phyloP scores from a whole-genome alignment of 345 rosid species.

The Salix brachista region DNA sequence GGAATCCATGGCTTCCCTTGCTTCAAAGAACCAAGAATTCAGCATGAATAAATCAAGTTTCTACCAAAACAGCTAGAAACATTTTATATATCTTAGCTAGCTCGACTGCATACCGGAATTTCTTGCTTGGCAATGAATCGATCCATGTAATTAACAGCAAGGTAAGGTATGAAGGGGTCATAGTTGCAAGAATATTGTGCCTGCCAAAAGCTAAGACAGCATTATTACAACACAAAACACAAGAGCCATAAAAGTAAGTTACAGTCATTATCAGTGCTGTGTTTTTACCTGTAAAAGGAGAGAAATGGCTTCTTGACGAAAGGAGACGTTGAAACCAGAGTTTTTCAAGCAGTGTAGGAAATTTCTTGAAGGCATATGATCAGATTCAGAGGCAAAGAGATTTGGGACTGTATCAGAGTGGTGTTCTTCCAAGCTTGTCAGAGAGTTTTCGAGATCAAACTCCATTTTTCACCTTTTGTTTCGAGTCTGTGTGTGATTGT shows the following conservation, averaged over 20 bases:
- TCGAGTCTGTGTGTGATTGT: neutral
- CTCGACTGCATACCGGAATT: conserved; percentile 28
- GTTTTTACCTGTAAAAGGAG: conserved; percentile 33
- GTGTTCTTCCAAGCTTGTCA: conserved; percentile 25
- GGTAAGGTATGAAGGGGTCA: conserved; percentile 33
- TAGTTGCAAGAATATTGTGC: conserved; percentile 27
- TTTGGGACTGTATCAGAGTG: conserved; percentile 13
- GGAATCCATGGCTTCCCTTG: conserved; percentile 42
- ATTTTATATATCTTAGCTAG: neutral
- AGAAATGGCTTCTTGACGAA: conserved; percentile 45
- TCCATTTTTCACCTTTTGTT: conserved; percentile 13
- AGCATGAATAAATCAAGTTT: neutral
- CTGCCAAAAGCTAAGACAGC: conserved; percentile 1
- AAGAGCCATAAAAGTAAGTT: neutral
- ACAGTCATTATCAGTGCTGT: neutral
- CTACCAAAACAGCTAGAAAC: neutral
- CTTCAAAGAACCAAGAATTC: conserved; percentile 21
- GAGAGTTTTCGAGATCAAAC: conserved; percentile 47
- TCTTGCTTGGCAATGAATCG: conserved; percentile 40
- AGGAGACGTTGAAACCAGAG: conserved; percentile 17
- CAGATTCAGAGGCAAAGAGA: conserved; percentile 42
- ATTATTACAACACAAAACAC: neutral
- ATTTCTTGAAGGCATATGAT: conserved; percentile 37
- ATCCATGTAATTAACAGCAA: conserved; percentile 52
- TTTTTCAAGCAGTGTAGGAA: conserved; percentile 19